Conservation (phyloP, 257 asterid genomes). For the Oldenlandia corymbosa region DNA sequence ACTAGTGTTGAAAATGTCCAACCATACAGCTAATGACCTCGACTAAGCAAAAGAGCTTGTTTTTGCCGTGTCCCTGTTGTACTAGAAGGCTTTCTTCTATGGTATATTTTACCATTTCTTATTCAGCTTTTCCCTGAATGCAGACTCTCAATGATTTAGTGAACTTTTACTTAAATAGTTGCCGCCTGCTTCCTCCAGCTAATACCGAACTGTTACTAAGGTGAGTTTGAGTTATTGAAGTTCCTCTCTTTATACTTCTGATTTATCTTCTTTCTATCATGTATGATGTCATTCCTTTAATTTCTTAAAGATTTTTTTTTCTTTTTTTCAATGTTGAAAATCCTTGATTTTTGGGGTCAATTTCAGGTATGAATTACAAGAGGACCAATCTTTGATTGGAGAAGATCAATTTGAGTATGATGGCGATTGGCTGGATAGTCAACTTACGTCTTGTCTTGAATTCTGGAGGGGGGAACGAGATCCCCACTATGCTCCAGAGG, state of each 20-base stretch:
- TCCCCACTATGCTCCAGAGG: constrained; percentile 53
- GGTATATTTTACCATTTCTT: constrained; percentile 7
- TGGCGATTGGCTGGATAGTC: constrained; percentile 48
- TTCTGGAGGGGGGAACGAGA: constrained; percentile 76
- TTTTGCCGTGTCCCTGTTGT: not conserved
- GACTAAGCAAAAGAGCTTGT: not conserved
- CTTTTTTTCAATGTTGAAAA: no score
- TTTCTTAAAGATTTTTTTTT: not conserved
- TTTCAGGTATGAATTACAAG: constrained; percentile 85
- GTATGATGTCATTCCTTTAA: not conserved
- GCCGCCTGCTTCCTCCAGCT: constrained; percentile 60
- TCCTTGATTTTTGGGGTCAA: no score
- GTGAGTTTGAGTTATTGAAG: constrained; percentile 29
- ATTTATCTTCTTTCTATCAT: not conserved
- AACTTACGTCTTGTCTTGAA: constrained; percentile 57
- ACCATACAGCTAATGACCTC: not conserved
- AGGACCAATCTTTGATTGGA: constrained; percentile 71
- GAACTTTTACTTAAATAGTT: constrained; percentile 45
- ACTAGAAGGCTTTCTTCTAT: constrained; percentile 11
- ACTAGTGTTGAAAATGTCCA: not conserved
- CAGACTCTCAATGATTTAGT: constrained; percentile 75
- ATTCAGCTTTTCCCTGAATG: constrained; percentile 16
- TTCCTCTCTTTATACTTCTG: no score
- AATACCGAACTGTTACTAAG: constrained; percentile 60
- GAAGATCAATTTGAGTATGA: constrained; percentile 64